These are phyloP conservation scores for Elaphomyces granulatus DNA, from an alignment of 495 filamentous ascomycete genomes.

Conservation along the genomic window DNA sequence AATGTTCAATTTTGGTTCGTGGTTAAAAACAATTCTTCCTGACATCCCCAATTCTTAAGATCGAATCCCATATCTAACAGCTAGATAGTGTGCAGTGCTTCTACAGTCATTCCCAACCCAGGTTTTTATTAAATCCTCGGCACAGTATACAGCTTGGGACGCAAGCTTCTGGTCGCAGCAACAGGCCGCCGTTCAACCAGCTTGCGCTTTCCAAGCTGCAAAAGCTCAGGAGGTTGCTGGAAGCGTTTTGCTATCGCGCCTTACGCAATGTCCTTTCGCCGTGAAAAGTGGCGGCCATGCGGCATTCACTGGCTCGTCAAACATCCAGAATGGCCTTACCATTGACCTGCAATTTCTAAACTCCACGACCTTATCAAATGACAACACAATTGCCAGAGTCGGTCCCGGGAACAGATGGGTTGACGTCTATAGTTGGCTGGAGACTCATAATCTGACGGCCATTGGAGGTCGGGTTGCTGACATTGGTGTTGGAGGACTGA, in stretches of 20 bases:
- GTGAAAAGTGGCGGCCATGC: constrained; percentile 32
- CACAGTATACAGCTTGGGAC: neutral
- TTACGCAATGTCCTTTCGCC: constrained; percentile 23
- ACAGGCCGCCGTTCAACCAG: constrained; percentile 21
- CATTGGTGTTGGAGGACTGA: constrained; percentile 46
- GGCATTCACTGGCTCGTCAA: constrained; percentile 16
- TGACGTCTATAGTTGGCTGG: constrained; percentile 37
- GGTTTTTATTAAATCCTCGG: no score
- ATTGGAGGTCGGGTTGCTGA: constrained; percentile 40
- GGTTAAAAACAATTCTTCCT: no score
- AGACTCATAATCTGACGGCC: constrained; percentile 30
- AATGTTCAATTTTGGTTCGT: no score
- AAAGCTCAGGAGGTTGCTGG: constrained; percentile 12
- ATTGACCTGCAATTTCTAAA: constrained; percentile 36
- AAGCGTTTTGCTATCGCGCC: constrained; percentile 9
- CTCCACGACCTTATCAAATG: constrained; percentile 25
- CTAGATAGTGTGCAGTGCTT: neutral
- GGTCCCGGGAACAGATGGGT: constrained; percentile 18
- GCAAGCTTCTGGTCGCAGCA: constrained; percentile 35
- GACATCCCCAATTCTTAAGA: no score
- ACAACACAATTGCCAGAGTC: constrained; percentile 12
- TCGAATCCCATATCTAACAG: neutral
- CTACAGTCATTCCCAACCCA: constrained; percentile 1
- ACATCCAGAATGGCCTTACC: constrained; percentile 23
- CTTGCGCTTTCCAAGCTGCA: constrained; percentile 19